Conservation (phyloP, 805 yeast species). For the Starmerella geochares region DNA sequence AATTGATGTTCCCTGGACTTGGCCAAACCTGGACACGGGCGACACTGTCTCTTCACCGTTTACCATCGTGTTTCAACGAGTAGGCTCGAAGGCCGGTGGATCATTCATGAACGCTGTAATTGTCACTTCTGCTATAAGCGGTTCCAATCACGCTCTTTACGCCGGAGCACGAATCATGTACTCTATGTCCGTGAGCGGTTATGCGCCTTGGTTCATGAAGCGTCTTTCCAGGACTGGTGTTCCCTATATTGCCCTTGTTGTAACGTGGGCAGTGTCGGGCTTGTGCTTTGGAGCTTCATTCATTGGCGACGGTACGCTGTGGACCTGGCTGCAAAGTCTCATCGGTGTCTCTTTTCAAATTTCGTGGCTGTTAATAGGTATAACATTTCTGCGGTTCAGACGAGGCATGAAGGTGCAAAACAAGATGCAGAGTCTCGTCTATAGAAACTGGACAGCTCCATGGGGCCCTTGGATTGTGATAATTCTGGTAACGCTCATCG, state of each 20-base stretch:
- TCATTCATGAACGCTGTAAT: conserved; percentile 52
- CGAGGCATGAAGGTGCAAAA: conserved; percentile 36
- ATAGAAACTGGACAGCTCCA: conserved; percentile 45
- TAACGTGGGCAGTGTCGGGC: conserved; percentile 48
- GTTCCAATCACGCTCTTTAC: conserved; percentile 56
- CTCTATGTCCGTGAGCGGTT: conserved; percentile 48
- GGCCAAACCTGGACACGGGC: conserved; percentile 36
- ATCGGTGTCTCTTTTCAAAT: conserved; percentile 57
- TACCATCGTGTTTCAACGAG: conserved; percentile 37
- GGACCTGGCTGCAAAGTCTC: conserved; percentile 45
- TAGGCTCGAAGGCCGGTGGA: conserved; percentile 38
- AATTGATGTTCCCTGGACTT: conserved; percentile 48
- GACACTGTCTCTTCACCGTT: conserved; percentile 41
- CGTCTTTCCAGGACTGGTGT: conserved; percentile 41
- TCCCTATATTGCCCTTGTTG: conserved; percentile 41
- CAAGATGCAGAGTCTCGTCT: conserved; percentile 36
- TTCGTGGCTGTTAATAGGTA: conserved; percentile 51
- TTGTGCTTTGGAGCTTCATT: conserved; percentile 51
- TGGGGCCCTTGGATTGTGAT: conserved; percentile 42
- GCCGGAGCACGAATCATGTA: conserved; percentile 56
- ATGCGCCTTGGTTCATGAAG: conserved; percentile 45
- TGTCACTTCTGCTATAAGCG: conserved; percentile 41
- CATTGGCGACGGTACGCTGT: conserved; percentile 44
- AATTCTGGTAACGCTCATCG: conserved; percentile 39
- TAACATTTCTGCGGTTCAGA: conserved; percentile 47